Percentiles rank a stretch among this genome's conserved stretches.
Conservation (phyloP, 2,329 filamentous ascomycete genomes). For the Cladosporium sp. region DNA sequence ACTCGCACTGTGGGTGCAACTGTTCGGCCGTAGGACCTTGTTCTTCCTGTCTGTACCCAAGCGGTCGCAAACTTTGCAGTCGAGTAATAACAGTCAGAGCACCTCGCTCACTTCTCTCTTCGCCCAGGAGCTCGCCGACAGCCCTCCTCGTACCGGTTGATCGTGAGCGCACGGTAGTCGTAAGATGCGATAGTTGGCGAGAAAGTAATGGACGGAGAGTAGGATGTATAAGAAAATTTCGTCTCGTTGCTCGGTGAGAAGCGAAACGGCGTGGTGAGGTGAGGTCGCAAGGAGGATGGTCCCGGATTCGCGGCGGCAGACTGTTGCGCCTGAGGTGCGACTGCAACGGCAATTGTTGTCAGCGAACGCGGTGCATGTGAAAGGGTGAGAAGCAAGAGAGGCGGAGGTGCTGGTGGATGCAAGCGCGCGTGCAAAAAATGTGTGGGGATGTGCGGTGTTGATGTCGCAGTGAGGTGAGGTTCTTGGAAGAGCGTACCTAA, state of each 20-base stretch:
- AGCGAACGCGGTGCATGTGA: conserved; percentile 8
- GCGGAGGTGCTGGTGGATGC: neutral
- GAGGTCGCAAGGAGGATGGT: neutral
- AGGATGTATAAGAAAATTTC: neutral
- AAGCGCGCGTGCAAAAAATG: neutral
- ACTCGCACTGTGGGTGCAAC: neutral
- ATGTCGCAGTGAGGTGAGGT: neutral
- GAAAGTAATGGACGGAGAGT: neutral
- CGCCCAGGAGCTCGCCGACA: conserved; percentile 1
- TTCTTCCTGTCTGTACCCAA: neutral
- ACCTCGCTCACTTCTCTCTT: conserved; percentile 7
- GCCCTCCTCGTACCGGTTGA: neutral
- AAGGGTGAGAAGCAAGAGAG: neutral
- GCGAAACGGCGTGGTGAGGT: neutral
- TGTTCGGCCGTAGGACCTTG: neutral
- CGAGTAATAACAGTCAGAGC: neutral
- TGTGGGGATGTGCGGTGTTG: neutral
- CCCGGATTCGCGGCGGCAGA: neutral
- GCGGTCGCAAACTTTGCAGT: neutral
- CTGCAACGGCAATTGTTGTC: conserved; percentile 9
- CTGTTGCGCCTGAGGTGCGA: neutral
- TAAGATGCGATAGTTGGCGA: neutral
- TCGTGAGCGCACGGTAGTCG: conserved; percentile 1
- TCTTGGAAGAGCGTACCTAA: neutral
- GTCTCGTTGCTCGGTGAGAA: neutral